Evolutionary conservation across 495 filamentous ascomycete genomes (phyloP).

Genomic region (Talaromyces adpressus): DNA sequence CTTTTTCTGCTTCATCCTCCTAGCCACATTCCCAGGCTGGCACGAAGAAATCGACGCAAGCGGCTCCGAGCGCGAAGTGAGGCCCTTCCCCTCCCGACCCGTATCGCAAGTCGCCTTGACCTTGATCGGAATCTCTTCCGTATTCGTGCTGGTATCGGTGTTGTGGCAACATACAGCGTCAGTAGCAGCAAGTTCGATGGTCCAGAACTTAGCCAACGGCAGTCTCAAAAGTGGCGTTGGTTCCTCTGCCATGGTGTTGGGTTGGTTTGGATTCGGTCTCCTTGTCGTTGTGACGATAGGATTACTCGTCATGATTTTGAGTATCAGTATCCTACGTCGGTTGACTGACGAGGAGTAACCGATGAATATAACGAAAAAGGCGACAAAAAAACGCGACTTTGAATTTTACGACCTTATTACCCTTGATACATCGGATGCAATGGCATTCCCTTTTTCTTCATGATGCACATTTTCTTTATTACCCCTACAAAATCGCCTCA

Average conservation of each 20-base stretch:
- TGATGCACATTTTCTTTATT: not conserved
- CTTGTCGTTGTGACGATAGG: constrained; percentile 93
- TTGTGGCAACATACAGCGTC: constrained; percentile 85
- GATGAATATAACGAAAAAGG: not conserved
- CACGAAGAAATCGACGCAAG: constrained; percentile 53
- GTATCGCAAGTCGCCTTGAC: constrained; percentile 61
- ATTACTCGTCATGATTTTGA: constrained; percentile 90
- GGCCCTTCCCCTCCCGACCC: constrained; percentile 62
- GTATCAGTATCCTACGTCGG: constrained; percentile 62
- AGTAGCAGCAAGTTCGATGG: constrained; percentile 85
- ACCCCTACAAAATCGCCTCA: not conserved
- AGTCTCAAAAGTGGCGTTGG: constrained; percentile 84
- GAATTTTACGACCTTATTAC: not conserved
- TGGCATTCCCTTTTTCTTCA: not conserved
- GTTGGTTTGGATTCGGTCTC: constrained; percentile 92
- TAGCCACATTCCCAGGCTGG: constrained; percentile 68
- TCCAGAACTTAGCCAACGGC: constrained; percentile 92
- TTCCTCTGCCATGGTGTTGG: constrained; percentile 87
- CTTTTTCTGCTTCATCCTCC: constrained; percentile 62
- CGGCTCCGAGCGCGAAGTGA: constrained; percentile 53
- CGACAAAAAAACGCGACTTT: not conserved
- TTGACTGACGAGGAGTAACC: constrained; percentile 41
- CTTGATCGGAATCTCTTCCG: constrained; percentile 58
- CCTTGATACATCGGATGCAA: not conserved
- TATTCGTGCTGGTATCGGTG: constrained; percentile 66